Evolutionary conservation across 2,329 filamentous ascomycete species (phyloP).

Genomic region (Aspergillus ochraceoroseus): DNA sequence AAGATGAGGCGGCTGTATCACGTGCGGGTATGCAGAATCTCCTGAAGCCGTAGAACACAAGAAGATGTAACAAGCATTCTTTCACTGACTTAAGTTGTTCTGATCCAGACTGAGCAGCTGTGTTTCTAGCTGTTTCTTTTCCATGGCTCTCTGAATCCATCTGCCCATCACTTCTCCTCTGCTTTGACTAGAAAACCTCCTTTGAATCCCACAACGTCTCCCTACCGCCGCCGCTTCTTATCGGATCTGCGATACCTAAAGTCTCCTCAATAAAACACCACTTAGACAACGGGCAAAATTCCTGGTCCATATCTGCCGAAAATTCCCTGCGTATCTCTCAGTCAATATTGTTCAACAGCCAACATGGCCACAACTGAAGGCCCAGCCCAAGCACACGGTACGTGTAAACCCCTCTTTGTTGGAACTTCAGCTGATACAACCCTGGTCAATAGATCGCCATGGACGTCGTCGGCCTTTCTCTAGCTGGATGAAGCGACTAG

Average conservation of each 20-base stretch:
- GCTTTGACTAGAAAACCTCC: no score
- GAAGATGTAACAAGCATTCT: neutral
- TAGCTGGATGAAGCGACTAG: slow-evolving; percentile 89
- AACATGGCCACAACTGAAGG: slow-evolving; percentile 34
- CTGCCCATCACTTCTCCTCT: neutral
- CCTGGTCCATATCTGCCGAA: neutral
- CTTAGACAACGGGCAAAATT: no score
- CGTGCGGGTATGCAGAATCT: slow-evolving; percentile 8
- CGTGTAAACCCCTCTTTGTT: slow-evolving; percentile 13
- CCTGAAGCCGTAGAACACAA: slow-evolving; percentile 5
- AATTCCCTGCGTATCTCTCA: neutral
- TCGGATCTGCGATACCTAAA: no score
- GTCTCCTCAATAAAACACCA: no score
- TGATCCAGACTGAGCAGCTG: no score
- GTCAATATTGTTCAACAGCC: slow-evolving; percentile 4
- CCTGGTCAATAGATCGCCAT: slow-evolving; percentile 58
- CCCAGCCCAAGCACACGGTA: slow-evolving; percentile 46
- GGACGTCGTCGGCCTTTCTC: slow-evolving; percentile 80
- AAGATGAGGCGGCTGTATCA: slow-evolving; percentile 6
- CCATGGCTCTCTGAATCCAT: no score
- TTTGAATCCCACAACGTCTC: no score
- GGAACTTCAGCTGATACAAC: slow-evolving; percentile 7
- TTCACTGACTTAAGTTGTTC: neutral
- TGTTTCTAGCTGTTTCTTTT: no score
- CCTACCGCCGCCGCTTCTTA: no score